Base-by-base conservation (phyloP, 306 rosid species). In the Begonia fuchsioides region DNA sequence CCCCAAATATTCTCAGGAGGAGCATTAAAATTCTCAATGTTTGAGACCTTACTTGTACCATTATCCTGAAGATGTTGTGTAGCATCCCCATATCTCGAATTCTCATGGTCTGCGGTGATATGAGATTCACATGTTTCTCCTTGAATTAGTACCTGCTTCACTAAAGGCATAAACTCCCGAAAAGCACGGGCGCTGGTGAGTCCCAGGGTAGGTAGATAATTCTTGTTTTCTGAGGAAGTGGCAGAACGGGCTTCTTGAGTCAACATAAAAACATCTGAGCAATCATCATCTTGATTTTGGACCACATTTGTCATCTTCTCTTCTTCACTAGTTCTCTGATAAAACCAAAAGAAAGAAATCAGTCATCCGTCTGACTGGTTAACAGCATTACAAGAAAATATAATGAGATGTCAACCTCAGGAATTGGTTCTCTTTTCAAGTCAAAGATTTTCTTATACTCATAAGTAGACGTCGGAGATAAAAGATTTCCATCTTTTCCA, bases 401-500 rank as follows among this genome's bases (percentile, higher is more conserved):
- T 53, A 64, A 48, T 58, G 63, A 17, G 32, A 15, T 43, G 41
- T 17, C 7, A n/a, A 90, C 98, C 95, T 85, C 81, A 13, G 75
- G 69, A 53, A 55, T 61, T 51, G 79, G 82, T 65, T 75, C 87
- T 58, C 67, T 85, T 72, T 78, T 85, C 67, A 81, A 71, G 72
- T 79, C 83, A 57, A 78, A 66, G 51, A 60, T 68, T 63, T 72
- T 79, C 55, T 75, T 75, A 55, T 56, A 58, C 46, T 67, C 73
- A 16, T 63, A 68, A 58, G 77, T 68, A 62, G 81, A 82, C 56
- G 59, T 63, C 41, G 80, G 59, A 58, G 68, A 53, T 49, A 76
- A 41, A 55, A 43, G 56, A 55, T 76, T 83, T 66, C 83, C 95
- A 74, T 84, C 80, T 65, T 76, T 84, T 46, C 49, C 69, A 57